Conservation (phyloP, 768 basidiomycete species). For the Leccinellum rugosiceps region DNA sequence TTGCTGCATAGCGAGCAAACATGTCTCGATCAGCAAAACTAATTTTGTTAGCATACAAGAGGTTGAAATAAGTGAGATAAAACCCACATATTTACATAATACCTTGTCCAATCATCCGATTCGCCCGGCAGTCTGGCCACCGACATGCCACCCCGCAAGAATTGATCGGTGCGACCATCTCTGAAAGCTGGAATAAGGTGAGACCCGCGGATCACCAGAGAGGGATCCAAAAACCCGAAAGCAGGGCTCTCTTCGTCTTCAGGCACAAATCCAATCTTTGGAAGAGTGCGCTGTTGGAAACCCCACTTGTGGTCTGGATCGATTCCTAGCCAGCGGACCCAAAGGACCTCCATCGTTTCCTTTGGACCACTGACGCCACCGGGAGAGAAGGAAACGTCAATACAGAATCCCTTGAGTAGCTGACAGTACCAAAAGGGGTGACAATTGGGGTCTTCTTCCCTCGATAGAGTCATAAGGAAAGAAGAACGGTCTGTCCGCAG, state of each 20-base stretch:
- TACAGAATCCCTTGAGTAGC: not conserved
- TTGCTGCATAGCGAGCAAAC: too few relatives aligned
- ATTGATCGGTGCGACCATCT: too few relatives aligned
- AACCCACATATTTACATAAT: too few relatives aligned
- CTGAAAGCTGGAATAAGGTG: too few relatives aligned
- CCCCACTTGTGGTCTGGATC: not conserved
- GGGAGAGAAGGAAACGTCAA: not conserved
- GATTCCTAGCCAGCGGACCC: constrained; percentile 1
- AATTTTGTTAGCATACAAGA: too few relatives aligned
- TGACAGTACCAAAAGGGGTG: constrained; percentile 6
- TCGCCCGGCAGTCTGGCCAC: too few relatives aligned
- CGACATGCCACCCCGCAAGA: too few relatives aligned
- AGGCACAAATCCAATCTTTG: not conserved
- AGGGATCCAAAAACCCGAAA: too few relatives aligned
- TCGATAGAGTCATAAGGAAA: not conserved
- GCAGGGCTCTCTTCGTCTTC: not conserved
- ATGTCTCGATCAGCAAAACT: too few relatives aligned
- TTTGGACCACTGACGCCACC: not conserved
- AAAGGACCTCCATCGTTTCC: not conserved
- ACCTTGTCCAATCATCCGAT: too few relatives aligned
- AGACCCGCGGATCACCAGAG: too few relatives aligned
- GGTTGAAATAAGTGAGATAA: too few relatives aligned
- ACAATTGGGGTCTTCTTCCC: not conserved
- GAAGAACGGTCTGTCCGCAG: not conserved
- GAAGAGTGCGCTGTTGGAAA: not conserved